Evolutionary conservation across 768 basidiomycete species (phyloP).

Genomic region (Auriscalpium vulgare): DNA sequence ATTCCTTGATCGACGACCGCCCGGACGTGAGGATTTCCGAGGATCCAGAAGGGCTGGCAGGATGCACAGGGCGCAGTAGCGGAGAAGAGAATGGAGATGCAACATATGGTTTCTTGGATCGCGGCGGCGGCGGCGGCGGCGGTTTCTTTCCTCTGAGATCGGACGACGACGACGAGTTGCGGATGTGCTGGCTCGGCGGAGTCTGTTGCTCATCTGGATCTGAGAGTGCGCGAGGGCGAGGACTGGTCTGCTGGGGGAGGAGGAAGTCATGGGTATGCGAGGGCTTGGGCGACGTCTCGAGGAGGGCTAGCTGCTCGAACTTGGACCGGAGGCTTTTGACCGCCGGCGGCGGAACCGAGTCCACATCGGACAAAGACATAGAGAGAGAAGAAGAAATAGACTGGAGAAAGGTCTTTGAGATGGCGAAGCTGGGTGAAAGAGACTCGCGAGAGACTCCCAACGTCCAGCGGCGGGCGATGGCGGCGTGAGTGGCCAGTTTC

Average conservation of each 20-base stretch:
- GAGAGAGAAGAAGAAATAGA: too few relatives aligned
- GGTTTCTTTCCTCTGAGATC: background rate
- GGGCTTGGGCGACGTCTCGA: slow-evolving; percentile 22
- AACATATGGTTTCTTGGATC: background rate
- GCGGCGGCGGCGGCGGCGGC: background rate
- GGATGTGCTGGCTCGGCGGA: background rate
- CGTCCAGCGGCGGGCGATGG: too few relatives aligned
- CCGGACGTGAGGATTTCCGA: background rate
- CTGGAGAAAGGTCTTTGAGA: too few relatives aligned
- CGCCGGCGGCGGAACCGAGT: slow-evolving; percentile 38
- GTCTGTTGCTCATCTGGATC: background rate
- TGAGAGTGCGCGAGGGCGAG: background rate
- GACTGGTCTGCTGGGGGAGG: background rate
- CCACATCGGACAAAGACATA: background rate
- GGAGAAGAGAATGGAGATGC: background rate
- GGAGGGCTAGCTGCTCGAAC: slow-evolving; percentile 58
- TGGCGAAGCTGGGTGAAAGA: too few relatives aligned
- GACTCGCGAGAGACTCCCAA: too few relatives aligned
- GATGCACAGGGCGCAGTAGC: background rate
- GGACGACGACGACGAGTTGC: background rate
- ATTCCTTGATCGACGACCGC: background rate
- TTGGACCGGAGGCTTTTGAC: slow-evolving; percentile 63
- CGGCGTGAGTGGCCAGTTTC: too few relatives aligned
- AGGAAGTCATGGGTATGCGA: background rate
- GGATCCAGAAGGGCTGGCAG: background rate